A percentile compares a stretch with the other conserved stretches of the same genome.
Conservation (phyloP, 2,329 filamentous ascomycete species). For the Paradendryphiella salina region DNA sequence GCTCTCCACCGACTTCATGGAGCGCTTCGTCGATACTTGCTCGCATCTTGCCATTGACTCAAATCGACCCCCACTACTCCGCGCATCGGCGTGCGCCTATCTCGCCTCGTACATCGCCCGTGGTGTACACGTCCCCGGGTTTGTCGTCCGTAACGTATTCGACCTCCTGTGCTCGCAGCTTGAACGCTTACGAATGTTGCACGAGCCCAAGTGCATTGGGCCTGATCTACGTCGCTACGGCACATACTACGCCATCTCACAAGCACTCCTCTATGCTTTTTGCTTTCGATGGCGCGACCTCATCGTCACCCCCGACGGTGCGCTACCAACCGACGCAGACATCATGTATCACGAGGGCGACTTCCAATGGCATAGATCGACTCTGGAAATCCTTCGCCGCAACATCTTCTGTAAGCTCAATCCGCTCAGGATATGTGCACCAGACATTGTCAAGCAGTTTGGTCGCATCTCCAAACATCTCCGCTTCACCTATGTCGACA, state of each 20-base stretch:
- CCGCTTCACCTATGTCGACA: constrained; percentile 85
- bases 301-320: constrained; percentile 60
- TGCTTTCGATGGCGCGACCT: constrained; percentile 98
- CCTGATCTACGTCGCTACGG: constrained; percentile 84
- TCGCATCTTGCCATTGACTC: constrained; percentile 73
- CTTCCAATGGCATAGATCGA: constrained; percentile 73
- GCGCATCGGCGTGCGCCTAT: constrained; percentile 87
- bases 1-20: constrained; percentile 73
- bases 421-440: constrained; percentile 91
- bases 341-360: constrained; percentile 70
- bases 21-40: constrained; percentile 79
- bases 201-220: constrained; percentile 75
- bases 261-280: constrained; percentile 90
- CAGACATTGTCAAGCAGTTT: constrained; percentile 87
- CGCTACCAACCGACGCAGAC: constrained; percentile 48
- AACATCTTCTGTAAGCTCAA: constrained; percentile 90
- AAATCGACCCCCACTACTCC: constrained; percentile 64
- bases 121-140: constrained; percentile 76
- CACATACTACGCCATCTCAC: constrained; percentile 84
- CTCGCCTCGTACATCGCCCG: constrained; percentile 92
- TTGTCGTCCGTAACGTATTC: constrained; percentile 81
- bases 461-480: constrained; percentile 84
- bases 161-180: constrained; percentile 76
- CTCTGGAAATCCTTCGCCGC: constrained; percentile 72
- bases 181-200: constrained; percentile 70